These are phyloP conservation scores for Gossypium turneri DNA, from an alignment of 345 rosid genomes.

Conservation along the genomic window DNA sequence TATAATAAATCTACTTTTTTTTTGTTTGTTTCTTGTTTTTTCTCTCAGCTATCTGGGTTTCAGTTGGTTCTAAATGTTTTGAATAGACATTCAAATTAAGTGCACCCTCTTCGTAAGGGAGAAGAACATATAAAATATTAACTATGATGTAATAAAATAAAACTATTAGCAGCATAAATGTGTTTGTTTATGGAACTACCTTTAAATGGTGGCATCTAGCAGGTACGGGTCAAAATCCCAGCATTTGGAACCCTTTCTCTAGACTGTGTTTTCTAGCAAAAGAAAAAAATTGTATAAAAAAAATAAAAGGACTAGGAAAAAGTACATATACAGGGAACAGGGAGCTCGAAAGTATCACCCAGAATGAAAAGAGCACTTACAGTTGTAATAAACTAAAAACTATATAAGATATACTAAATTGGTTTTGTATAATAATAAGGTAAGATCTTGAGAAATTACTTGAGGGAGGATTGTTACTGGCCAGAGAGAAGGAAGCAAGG, in stretches of 20 bases:
- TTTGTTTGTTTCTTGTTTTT: slow-evolving; percentile 12
- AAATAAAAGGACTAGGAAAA: slow-evolving; percentile 14
- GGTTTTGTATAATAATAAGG: slow-evolving; percentile 17
- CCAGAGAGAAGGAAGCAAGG: too few relatives aligned
- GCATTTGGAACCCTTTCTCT: not conserved
- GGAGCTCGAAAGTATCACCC: slow-evolving; percentile 10
- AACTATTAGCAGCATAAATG: not conserved
- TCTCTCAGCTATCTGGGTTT: not conserved
- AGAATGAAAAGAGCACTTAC: slow-evolving; percentile 20
- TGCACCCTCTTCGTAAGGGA: not conserved
- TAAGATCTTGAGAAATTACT: slow-evolving; percentile 10
- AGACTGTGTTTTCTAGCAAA: not conserved
- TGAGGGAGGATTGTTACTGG: too few relatives aligned
- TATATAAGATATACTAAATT: slow-evolving; percentile 6
- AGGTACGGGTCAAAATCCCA: not conserved
- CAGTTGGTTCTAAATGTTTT: not conserved
- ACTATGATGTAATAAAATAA: not conserved
- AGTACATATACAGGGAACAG: slow-evolving; percentile 9
- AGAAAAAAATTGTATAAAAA: not conserved
- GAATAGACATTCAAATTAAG: not conserved
- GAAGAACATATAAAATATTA: not conserved
- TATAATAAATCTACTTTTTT: not conserved
- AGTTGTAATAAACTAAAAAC: not conserved
- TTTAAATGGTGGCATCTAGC: not conserved
- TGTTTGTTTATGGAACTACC: too few relatives aligned